Percentiles rank a stretch among this genome's conserved stretches.
Conservation (phyloP, 2,329 filamentous ascomycete genomes). For the Knufia petricola region DNA sequence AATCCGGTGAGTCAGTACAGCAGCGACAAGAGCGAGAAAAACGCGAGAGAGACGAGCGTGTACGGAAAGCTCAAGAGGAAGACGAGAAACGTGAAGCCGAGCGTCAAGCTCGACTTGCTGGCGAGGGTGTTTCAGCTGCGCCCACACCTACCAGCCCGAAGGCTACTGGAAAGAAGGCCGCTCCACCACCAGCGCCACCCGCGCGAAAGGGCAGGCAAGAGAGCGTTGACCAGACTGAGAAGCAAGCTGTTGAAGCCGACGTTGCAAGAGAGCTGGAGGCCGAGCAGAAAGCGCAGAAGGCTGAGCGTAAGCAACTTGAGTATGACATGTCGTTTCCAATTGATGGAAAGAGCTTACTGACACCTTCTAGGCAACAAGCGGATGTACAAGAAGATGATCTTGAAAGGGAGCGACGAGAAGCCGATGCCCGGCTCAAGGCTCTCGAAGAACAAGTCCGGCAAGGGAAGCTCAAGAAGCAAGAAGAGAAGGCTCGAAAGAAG, state of each 20-base stretch:
- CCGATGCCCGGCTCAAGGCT: conserved; percentile 72
- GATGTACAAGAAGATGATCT: conserved; percentile 70
- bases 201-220: conserved; percentile 59
- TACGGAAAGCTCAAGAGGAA: conserved; percentile 86
- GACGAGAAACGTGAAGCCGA: conserved; percentile 82
- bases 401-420: conserved; percentile 66
- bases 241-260: conserved; percentile 53
- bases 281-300: conserved; percentile 67
- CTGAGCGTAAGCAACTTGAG: conserved; percentile 68
- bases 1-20: conserved; percentile 67
- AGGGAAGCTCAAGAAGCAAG: conserved; percentile 90
- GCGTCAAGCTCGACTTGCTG: conserved; percentile 69
- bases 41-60: conserved; percentile 74
- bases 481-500: conserved; percentile 88
- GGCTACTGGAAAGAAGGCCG: conserved; percentile 50
- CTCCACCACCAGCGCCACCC: conserved; percentile 66
- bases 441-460: conserved; percentile 89
- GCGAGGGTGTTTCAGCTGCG: conserved; percentile 58
- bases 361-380: conserved; percentile 55
- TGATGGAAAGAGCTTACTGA: conserved; percentile 22
- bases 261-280: conserved; percentile 53
- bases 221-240: conserved; percentile 47
- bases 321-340: conserved; percentile 44
- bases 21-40: conserved; percentile 84
- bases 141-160: conserved; percentile 40